A percentile compares a stretch with the other conserved stretches of the same genome.
phyloP scores from a whole-genome alignment of 148 eudicot species.

The Rhododendron henanense region DNA sequence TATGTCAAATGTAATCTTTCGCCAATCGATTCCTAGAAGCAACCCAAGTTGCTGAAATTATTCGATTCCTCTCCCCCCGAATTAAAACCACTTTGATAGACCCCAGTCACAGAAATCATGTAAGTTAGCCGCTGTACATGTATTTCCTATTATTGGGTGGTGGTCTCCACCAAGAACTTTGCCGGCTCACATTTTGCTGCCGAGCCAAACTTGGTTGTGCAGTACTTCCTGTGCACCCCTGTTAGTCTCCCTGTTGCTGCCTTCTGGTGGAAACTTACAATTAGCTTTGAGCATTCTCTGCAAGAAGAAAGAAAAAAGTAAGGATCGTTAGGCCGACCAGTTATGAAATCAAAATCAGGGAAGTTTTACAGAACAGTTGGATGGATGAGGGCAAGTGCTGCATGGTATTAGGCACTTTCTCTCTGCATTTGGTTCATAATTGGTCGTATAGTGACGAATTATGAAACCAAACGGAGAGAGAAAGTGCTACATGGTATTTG shows the following conservation, averaged over 20 bases:
- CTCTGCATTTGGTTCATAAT: too few species aligned
- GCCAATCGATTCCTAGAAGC: not conserved
- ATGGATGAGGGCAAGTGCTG: not conserved
- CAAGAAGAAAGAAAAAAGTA: constrained; percentile 4
- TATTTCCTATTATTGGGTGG: constrained; percentile 12
- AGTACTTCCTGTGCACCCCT: constrained; percentile 74
- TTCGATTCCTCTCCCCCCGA: not conserved
- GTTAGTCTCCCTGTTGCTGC: constrained; percentile 78
- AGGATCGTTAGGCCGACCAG: not conserved
- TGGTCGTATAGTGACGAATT: too few species aligned
- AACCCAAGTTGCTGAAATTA: constrained; percentile 23
- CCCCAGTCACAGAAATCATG: constrained; percentile 14
- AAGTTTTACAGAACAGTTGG: not conserved
- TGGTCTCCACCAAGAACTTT: constrained; percentile 36
- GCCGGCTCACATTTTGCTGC: constrained; percentile 70
- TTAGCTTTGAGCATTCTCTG: constrained; percentile 76
- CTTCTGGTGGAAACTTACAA: constrained; percentile 60
- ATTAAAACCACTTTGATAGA: not conserved
- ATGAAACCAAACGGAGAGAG: too few species aligned
- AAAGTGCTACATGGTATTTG: not conserved
- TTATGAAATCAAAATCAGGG: not conserved
- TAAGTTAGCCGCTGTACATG: constrained; percentile 21
- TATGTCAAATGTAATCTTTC: not conserved
- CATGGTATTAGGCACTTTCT: too few species aligned
- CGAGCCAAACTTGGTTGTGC: constrained; percentile 63